Base-by-base conservation (phyloP, 2,329 filamentous ascomycete genomes). In the Xylaria sp. region DNA sequence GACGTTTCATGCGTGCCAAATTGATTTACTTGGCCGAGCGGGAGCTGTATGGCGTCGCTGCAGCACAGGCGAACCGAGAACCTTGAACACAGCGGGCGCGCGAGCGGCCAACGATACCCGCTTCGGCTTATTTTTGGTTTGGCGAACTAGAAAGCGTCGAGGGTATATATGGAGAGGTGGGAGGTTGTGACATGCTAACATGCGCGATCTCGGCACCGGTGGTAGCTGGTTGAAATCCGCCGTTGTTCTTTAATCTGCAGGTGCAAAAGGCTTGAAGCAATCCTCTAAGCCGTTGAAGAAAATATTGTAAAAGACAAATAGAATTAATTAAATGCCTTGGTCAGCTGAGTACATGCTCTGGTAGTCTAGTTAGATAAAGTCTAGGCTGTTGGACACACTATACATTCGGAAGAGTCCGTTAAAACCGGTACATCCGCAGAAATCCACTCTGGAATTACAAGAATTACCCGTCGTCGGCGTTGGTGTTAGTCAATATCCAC, bases 171-270 rank as follows among this genome's bases (percentile, higher is more conserved):
- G 35, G 27, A 48, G 31, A 47, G 19, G 44, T 40, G 54, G 41
- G 25, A 56, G 19, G 15, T 21, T 25, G 27, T 19, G 41, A 43
- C 44, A 43, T 21, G 33, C n/a, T 15, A 35, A 3, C 7, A 53
- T 66, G 25, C 31, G 53, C 63, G 63, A 43, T 37, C 25, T 61
- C 63, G 63, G 63, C 48, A 63, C 63, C 63, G 62, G 60, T 54
- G 15, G 17, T 33, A 46, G 19, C 23, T 40, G 35, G 31, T 27
- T 21, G n/a, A 25, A 25, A 27, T 8, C 46, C 11, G 19, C 21
- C 17, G 29, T 48, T 23, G 31, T 48, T 21, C 25, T 11, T 6
- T 33, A 11, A 35, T 35, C 33, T 23, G 15, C 19, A 1, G 25
- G 10, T 8, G 7, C 7, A 51, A 21, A 38, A 29, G 19, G 4